phyloP scores from a whole-genome alignment of 176 grass and related monocot species.

The Coix lacrymajobi region DNA sequence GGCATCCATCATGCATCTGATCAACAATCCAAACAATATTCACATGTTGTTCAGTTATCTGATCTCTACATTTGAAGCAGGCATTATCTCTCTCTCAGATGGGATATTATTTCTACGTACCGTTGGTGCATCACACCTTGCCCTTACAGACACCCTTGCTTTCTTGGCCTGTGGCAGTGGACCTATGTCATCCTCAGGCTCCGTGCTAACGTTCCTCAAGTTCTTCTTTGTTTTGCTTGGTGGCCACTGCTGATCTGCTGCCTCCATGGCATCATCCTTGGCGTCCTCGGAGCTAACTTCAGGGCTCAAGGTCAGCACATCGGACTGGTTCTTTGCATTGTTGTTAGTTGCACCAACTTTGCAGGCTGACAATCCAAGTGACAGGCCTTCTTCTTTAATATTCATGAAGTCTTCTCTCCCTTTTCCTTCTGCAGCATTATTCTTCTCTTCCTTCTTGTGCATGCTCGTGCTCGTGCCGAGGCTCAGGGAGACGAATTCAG shows the following conservation, averaged over 20 bases:
- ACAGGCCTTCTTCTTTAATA: conserved; percentile 32
- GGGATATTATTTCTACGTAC: conserved; percentile 17
- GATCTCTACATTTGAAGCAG: not conserved
- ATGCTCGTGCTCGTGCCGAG: conserved; percentile 44
- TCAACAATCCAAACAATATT: not conserved
- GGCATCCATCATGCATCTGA: conserved; percentile 87
- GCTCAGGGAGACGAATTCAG: conserved; percentile 39
- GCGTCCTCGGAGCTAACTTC: conserved; percentile 47
- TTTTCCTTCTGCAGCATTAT: not conserved
- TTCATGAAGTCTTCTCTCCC: conserved; percentile 1
- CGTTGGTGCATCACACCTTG: conserved; percentile 67
- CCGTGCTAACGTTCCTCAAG: not conserved
- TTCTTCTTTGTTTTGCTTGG: conserved; percentile 48
- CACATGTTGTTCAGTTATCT: not conserved
- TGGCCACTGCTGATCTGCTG: conserved; percentile 36
- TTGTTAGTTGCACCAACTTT: conserved; percentile 24
- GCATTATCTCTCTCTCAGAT: not conserved
- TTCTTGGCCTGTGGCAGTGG: conserved; percentile 60
- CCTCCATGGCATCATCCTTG: conserved; percentile 18
- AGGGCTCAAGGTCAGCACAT: conserved; percentile 49
- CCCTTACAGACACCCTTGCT: conserved; percentile 70
- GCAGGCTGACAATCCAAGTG: conserved; percentile 47
- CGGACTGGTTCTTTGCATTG: conserved; percentile 8
- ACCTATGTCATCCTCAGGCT: conserved; percentile 34
- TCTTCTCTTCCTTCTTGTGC: conserved; percentile 38